Conservation (phyloP, 2,329 filamentous ascomycete genomes). For the Coniochaeta pulveracea region DNA sequence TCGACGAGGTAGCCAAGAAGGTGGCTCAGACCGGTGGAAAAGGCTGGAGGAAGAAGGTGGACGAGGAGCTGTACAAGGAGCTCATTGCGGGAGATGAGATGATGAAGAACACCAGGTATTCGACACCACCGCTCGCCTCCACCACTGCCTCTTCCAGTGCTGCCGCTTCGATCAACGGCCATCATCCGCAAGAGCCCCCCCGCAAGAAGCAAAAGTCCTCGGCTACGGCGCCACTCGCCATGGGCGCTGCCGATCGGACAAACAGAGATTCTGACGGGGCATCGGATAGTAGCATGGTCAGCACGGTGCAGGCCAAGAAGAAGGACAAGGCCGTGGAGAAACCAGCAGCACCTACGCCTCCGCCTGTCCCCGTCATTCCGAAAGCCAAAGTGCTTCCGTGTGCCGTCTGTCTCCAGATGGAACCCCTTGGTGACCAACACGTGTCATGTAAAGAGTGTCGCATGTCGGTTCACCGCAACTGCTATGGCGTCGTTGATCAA, state of each 20-base stretch:
- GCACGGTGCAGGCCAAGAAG: conserved; percentile 33
- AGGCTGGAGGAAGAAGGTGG: conserved; percentile 77
- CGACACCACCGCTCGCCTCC: conserved; percentile 23
- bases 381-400: conserved; percentile 73
- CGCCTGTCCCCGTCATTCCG: conserved; percentile 63
- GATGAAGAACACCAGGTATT: conserved; percentile 29
- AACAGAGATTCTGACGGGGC: conserved; percentile 39
- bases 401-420: conserved; percentile 68
- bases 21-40: conserved; percentile 68
- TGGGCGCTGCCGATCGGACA: conserved; percentile 24
- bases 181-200: conserved; percentile 37
- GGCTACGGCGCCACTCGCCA: too few species aligned
- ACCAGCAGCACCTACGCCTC: conserved; percentile 40
- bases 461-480: conserved; percentile 80
- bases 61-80: conserved; percentile 81
- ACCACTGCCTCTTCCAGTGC: conserved; percentile 19
- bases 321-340: conserved; percentile 51
- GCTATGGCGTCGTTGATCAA: conserved; percentile 74
- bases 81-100: conserved; percentile 54
- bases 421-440: conserved; percentile 60
- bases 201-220: conserved; percentile 52
- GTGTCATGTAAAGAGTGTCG: conserved; percentile 79
- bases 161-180: conserved; percentile 13
- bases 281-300: conserved; percentile 32
- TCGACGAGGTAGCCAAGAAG: conserved; percentile 85